Conservation (phyloP, 176 grass and related monocot genomes). For the Oryza coarctata region DNA sequence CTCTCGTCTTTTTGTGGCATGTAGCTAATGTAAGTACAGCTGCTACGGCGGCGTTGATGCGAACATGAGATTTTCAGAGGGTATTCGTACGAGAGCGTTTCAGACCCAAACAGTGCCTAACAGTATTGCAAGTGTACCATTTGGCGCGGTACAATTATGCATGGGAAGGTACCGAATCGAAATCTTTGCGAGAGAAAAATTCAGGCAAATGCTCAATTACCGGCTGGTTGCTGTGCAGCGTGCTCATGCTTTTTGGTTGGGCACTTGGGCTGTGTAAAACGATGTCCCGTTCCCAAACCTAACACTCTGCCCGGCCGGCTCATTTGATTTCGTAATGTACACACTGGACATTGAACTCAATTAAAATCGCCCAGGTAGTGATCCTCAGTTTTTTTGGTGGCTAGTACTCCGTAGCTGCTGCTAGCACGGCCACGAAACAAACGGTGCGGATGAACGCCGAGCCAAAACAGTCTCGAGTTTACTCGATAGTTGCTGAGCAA, state of each 20-base stretch:
- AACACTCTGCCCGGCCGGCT: not conserved
- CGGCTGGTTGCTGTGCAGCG: too few relatives aligned
- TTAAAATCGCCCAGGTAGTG: not conserved
- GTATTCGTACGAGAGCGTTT: not conserved
- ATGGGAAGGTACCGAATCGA: not conserved
- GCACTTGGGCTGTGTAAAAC: conserved; percentile 32
- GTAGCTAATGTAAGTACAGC: too few relatives aligned
- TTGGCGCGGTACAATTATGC: conserved; percentile 18
- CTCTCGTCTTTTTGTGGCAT: not conserved
- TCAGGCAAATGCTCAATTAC: not conserved
- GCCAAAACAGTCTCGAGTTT: not conserved
- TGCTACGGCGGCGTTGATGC: not conserved
- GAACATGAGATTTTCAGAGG: not conserved
- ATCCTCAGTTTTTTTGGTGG: not conserved
- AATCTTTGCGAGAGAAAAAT: not conserved
- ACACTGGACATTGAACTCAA: not conserved
- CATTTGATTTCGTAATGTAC: conserved; percentile 21
- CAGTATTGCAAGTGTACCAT: conserved; percentile 28
- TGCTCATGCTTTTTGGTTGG: not conserved
- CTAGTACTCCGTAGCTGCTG: not conserved
- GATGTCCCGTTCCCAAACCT: not conserved
- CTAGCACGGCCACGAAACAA: not conserved
- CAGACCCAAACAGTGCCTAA: not conserved
- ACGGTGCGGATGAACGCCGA: not conserved
- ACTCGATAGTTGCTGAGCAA: not conserved